Conservation (phyloP, 139 green algal species). For the Chlamydomonas eustigma region DNA sequence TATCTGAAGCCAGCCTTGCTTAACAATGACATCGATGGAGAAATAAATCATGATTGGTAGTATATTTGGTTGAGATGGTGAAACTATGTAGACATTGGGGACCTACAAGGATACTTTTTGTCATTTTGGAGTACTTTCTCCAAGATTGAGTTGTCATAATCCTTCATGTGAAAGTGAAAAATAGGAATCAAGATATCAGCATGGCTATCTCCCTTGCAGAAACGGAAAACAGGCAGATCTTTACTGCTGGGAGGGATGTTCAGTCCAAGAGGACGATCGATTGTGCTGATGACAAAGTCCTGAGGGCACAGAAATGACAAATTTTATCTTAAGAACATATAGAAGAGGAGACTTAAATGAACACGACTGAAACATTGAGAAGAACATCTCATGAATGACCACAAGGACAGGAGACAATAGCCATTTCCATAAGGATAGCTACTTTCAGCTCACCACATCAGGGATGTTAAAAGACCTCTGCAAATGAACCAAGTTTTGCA, state of each 20-base stretch:
- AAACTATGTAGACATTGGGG: too few species aligned
- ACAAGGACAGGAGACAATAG: too few species aligned
- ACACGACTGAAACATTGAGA: too few species aligned
- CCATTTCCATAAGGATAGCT: too few species aligned
- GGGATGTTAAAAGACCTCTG: slow-evolving; percentile 1
- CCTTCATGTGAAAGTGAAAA: slow-evolving; percentile 8
- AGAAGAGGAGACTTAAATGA: too few species aligned
- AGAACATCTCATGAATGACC: too few species aligned
- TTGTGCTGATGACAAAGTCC: slow-evolving; percentile 12
- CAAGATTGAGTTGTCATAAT: slow-evolving; percentile 4
- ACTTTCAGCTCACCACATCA: slow-evolving; percentile 2
- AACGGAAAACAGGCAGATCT: slow-evolving; percentile 4
- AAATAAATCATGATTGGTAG: too few species aligned
- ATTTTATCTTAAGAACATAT: background rate
- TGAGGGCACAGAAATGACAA: background rate
- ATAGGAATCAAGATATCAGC: slow-evolving; percentile 15
- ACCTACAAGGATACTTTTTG: slow-evolving; percentile 2
- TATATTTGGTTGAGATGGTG: too few species aligned
- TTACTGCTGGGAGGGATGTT: background rate
- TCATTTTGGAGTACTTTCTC: background rate
- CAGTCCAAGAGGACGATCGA: background rate
- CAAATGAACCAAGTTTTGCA: background rate
- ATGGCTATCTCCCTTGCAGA: slow-evolving; percentile 12
- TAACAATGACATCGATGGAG: too few species aligned
- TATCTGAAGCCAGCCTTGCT: too few species aligned